phyloP scores from a whole-genome alignment of 129 eudicot species.

The Pulicaria dysenterica region DNA sequence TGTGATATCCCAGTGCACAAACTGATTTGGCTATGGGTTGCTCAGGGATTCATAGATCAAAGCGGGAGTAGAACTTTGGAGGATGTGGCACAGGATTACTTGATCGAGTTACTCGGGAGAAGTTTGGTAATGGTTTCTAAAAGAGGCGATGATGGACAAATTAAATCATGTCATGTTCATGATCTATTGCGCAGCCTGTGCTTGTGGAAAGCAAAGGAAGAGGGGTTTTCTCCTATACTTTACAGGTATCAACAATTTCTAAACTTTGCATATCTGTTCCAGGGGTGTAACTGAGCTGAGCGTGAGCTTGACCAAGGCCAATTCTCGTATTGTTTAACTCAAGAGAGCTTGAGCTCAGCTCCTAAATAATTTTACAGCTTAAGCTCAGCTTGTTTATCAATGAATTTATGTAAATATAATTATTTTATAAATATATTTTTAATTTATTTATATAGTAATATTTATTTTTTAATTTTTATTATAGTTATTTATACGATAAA shows the following conservation, averaged over 20 bases:
- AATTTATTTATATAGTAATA: no score
- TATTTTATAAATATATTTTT: no score
- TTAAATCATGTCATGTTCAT: slow-evolving; percentile 45
- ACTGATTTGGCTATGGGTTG: slow-evolving; percentile 43
- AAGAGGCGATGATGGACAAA: slow-evolving; percentile 28
- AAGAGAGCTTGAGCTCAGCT: no score
- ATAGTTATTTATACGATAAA: no score
- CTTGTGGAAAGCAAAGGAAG: slow-evolving; percentile 35
- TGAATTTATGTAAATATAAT: no score
- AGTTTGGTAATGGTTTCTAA: slow-evolving; percentile 37
- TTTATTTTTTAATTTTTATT: no score
- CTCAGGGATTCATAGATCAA: slow-evolving; percentile 42
- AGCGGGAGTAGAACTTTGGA: slow-evolving; percentile 27
- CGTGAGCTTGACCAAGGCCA: no score
- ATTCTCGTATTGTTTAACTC: no score
- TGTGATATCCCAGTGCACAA: slow-evolving; percentile 32
- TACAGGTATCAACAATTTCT: slow-evolving; percentile 23
- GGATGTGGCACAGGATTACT: slow-evolving; percentile 35
- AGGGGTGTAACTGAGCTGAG: background rate
- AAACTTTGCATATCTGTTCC: background rate
- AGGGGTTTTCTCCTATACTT: slow-evolving; percentile 22
- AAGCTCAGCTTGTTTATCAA: no score
- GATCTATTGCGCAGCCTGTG: slow-evolving; percentile 38
- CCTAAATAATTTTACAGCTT: no score
- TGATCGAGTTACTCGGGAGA: slow-evolving; percentile 38